Base-by-base conservation (phyloP, 352 stramenopile genomes). In the Pythium oligandrum region DNA sequence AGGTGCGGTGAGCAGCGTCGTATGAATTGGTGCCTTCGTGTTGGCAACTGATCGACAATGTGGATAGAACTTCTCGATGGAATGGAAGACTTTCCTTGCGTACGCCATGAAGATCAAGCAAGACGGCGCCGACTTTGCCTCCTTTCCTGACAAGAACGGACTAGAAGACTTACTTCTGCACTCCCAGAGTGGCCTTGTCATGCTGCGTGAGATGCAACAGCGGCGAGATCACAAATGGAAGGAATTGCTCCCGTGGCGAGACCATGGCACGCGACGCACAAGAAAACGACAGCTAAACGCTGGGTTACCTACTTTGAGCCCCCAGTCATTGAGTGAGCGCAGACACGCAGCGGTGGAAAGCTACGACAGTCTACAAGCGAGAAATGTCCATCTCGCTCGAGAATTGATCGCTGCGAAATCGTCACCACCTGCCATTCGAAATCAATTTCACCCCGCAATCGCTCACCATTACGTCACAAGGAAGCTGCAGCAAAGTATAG, bases 11-110 rank as follows among this genome's bases (percentile, higher is more conserved):
- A 26, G 17, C 17, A 26, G 17, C 17, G 17, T 26, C 17, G 17
- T 26, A 26, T 26, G 17, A 26, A 55, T 8, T 9, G 36, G 33
- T 48, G 3, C 36, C 32, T 53, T n/a, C 39, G 4, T 50, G 10
- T 42, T 32, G 2, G 40, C 40, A 9, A 52, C 37, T 49, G 31
- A 44, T 12, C 17, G 32, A 26, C 17, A 12, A 17, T 59, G 9
- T 8, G 6, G 12, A 43, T 5, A 83, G 66, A 71, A 81, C 61
- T 86, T 86, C 44, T 77, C 75, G 36, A 17, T 66, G 26, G 75
- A 86, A 55, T 86, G 75, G 75, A 82, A 81, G 43, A 56, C 71
- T 6, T 83, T 84, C 49, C 57, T 84, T 12, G 57, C 60, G 38
- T 79, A 73, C 50, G 73, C 71, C 7, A 77, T 84, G 68, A 59